These are phyloP conservation scores for Aplosporella prunicola DNA, from an alignment of 2,329 filamentous ascomycete species.

Conservation along the genomic window DNA sequence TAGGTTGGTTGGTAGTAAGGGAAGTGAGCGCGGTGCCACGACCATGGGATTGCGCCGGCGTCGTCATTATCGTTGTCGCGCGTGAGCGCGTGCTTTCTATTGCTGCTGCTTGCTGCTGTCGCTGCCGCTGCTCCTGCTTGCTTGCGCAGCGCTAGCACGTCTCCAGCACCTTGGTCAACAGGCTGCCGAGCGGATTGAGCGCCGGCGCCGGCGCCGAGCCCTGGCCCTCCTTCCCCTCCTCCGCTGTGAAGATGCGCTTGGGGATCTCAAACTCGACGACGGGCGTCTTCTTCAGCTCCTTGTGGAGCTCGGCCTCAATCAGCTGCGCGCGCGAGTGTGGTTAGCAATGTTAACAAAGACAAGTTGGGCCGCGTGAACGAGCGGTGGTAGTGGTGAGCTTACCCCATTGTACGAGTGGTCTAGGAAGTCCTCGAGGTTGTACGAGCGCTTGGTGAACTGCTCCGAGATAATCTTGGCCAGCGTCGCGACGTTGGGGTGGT, in stretches of 20 bases:
- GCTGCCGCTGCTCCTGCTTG: too few species aligned
- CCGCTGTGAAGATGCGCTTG: conserved; percentile 59
- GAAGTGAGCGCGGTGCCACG: too few species aligned
- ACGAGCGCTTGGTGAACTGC: conserved; percentile 92
- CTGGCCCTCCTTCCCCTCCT: conserved; percentile 21
- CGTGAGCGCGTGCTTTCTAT: too few species aligned
- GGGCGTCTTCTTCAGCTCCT: conserved; percentile 74
- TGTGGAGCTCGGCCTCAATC: conserved; percentile 72
- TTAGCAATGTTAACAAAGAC: not conserved
- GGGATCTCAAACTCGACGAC: conserved; percentile 93
- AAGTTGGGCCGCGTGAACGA: too few species aligned
- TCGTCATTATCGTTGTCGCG: too few species aligned
- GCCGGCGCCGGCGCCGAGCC: too few species aligned
- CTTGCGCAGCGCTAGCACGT: too few species aligned
- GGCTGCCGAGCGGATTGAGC: conserved; percentile 21
- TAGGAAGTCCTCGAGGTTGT: conserved; percentile 93
- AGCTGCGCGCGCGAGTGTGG: conserved; percentile 43
- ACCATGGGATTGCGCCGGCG: too few species aligned
- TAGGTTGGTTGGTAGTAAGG: too few species aligned
- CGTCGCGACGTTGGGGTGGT: conserved; percentile 92
- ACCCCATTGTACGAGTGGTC: conserved; percentile 84
- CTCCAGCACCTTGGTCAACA: conserved; percentile 24
- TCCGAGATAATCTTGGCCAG: conserved; percentile 89
- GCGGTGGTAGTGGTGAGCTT: conserved; percentile 34
- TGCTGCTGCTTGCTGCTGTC: too few species aligned